phyloP scores from a whole-genome alignment of 495 filamentous ascomycete genomes.

The Xylaria cubensis region DNA sequence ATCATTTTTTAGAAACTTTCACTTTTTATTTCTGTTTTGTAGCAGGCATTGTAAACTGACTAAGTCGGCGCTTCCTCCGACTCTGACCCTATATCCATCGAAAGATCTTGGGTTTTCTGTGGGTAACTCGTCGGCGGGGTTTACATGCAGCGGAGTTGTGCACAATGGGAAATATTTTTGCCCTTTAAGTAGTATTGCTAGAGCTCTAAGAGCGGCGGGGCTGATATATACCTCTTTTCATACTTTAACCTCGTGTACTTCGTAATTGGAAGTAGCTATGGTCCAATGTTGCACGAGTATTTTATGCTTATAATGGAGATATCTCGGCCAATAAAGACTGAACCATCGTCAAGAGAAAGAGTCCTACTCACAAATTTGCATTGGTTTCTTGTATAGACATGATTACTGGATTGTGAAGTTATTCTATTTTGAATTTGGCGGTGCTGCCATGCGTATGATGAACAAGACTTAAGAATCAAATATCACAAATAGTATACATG shows the following conservation, averaged over 20 bases:
- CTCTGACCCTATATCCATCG: not conserved
- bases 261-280: not conserved
- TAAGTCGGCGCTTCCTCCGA: not conserved
- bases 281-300: not conserved
- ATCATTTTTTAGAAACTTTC: not conserved
- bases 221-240: not conserved
- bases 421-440: not conserved
- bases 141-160: not conserved
- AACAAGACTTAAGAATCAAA: not conserved
- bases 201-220: not conserved
- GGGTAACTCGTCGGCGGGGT: not conserved
- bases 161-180: not conserved
- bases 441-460: not conserved
- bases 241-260: not conserved
- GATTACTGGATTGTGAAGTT: not conserved
- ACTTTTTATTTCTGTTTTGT: not conserved
- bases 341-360: not conserved
- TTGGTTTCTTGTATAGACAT: not conserved
- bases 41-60: not conserved
- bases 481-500: not conserved
- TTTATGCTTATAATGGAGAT: not conserved
- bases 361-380: not conserved
- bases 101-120: not conserved
- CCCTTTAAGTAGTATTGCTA: not conserved
- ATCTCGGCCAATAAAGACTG: not conserved